Conservation (phyloP, 495 filamentous ascomycete species). For the Pseudoneurospora amorphoporcata region DNA sequence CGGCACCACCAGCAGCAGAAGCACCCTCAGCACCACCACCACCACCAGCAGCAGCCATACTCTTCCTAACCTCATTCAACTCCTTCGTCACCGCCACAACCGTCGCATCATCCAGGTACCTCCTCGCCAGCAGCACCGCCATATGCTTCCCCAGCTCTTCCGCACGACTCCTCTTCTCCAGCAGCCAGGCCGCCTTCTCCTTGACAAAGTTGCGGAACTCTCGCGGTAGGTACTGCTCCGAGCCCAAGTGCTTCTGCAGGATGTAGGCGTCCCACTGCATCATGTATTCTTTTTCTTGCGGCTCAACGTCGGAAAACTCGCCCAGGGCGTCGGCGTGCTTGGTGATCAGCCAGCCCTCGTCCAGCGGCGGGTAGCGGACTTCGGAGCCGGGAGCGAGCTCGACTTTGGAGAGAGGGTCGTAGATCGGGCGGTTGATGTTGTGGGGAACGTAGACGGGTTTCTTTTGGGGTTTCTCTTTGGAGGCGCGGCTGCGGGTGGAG, state of each 20-base stretch:
- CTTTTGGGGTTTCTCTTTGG: constrained; percentile 1
- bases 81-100: constrained; percentile 25
- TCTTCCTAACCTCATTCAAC: constrained; percentile 25
- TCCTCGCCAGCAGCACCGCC: constrained; percentile 32
- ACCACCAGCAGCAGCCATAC: background rate
- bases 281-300: constrained; percentile 42
- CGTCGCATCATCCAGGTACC: constrained; percentile 25
- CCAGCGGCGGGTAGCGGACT: constrained; percentile 29
- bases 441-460: constrained; percentile 27
- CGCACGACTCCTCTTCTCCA: constrained; percentile 23
- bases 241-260: constrained; percentile 33
- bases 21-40: background rate
- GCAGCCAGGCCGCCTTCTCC: constrained; percentile 35
- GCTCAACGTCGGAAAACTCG: constrained; percentile 40
- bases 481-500: constrained; percentile 1
- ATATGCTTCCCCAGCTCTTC: constrained; percentile 38
- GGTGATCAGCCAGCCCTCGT: constrained; percentile 40
- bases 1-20: background rate
- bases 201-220: constrained; percentile 34
- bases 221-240: constrained; percentile 34
- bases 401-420: constrained; percentile 39
- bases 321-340: constrained; percentile 42
- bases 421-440: constrained; percentile 38
- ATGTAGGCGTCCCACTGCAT: constrained; percentile 42
- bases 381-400: constrained; percentile 34